These are phyloP conservation scores for Mangifera indica DNA, from an alignment of 345 rosid species.

Conservation along the genomic window DNA sequence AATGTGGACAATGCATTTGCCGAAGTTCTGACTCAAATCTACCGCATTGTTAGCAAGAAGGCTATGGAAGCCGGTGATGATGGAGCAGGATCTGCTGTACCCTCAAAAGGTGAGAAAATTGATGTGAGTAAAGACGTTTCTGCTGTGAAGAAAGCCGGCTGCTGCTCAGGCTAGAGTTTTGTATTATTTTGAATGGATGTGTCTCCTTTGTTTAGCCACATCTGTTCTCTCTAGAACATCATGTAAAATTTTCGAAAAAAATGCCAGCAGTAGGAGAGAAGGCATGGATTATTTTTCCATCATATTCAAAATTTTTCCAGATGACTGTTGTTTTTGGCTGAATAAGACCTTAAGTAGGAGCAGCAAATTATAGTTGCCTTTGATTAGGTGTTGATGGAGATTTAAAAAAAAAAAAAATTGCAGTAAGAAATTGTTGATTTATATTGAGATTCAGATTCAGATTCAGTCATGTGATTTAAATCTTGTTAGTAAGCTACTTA, in stretches of 20 bases:
- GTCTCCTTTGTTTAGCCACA: slow-evolving; percentile 30
- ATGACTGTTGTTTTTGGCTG: slow-evolving; percentile 21
- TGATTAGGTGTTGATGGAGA: slow-evolving; percentile 12
- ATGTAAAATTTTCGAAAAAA: slow-evolving; percentile 41
- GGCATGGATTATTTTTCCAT: slow-evolving; percentile 24
- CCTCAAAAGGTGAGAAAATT: slow-evolving; percentile 83
- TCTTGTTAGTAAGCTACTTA: not conserved
- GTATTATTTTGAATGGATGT: slow-evolving; percentile 21
- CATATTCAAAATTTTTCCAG: slow-evolving; percentile 20
- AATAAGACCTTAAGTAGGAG: slow-evolving; percentile 22
- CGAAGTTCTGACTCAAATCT: slow-evolving; percentile 85
- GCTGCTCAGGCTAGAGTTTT: slow-evolving; percentile 71
- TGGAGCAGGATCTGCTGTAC: slow-evolving; percentile 49
- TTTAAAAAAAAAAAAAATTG: not conserved
- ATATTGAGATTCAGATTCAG: slow-evolving; percentile 2
- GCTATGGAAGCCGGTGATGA: slow-evolving; percentile 73
- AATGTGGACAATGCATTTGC: slow-evolving; percentile 88
- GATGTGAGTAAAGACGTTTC: slow-evolving; percentile 82
- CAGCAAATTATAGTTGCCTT: slow-evolving; percentile 21
- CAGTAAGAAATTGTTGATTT: not conserved
- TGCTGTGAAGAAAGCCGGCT: slow-evolving; percentile 82
- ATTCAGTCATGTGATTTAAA: not conserved
- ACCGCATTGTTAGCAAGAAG: slow-evolving; percentile 80
- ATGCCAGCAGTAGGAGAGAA: slow-evolving; percentile 26
- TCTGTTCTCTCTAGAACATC: slow-evolving; percentile 22